Evolutionary conservation across 441 rosid genomes (phyloP).

Genomic region (Croton setiger): DNA sequence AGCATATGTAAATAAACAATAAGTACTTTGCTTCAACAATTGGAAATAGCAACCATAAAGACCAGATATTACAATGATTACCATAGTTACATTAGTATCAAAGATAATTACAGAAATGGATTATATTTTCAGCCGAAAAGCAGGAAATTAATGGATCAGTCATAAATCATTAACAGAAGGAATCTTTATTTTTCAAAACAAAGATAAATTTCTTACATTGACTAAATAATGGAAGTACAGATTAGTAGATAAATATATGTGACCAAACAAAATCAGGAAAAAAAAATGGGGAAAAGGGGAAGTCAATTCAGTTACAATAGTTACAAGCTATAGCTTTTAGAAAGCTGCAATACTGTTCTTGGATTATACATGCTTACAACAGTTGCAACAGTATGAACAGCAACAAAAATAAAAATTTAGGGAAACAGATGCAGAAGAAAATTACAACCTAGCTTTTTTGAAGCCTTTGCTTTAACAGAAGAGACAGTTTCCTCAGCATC

Average conservation of each 20-base stretch:
- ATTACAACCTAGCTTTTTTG: slow-evolving; percentile 88
- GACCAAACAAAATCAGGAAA: not conserved
- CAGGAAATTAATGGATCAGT: not conserved
- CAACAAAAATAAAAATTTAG: not conserved
- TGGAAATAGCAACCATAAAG: slow-evolving; percentile 7
- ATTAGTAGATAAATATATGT: not conserved
- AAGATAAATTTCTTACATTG: not conserved
- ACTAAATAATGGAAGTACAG: not conserved
- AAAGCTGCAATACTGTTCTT: not conserved
- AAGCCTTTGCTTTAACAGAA: slow-evolving; percentile 85
- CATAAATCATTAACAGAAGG: slow-evolving; percentile 9
- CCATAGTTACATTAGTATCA: not conserved
- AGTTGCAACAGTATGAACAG: not conserved
- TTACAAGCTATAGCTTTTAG: not conserved
- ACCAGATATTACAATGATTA: not conserved
- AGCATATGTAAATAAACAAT: slow-evolving; percentile 7
- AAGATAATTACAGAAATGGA: not conserved
- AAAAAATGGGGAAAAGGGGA: not conserved
- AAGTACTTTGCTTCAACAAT: slow-evolving; percentile 23
- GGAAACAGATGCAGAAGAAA: slow-evolving; percentile 18
- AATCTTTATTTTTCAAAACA: not conserved
- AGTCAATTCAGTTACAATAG: not conserved
- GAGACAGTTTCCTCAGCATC: slow-evolving; percentile 79
- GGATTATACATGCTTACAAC: not conserved
- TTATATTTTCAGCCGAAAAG: not conserved